phyloP scores from a whole-genome alignment of 2,329 filamentous ascomycete species.

The Mycosphaerelloides madeirae region DNA sequence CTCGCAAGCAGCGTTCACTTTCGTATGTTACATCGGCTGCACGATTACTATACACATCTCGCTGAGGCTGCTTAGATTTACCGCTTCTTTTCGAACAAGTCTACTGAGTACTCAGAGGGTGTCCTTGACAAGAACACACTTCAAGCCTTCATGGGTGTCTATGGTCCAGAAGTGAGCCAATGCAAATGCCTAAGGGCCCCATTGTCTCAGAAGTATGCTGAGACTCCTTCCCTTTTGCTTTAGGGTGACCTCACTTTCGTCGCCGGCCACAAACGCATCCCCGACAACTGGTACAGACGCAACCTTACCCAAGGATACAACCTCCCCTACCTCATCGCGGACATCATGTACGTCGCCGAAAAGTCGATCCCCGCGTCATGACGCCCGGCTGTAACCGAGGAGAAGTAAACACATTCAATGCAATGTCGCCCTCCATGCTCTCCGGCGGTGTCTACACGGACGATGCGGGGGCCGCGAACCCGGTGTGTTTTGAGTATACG shows the following conservation, averaged over 20 bases:
- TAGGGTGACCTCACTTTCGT: neutral
- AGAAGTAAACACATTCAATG: conserved; percentile 25
- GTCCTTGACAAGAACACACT: conserved; percentile 29
- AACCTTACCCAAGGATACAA: conserved; percentile 25
- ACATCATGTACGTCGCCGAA: conserved; percentile 10
- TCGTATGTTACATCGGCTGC: neutral
- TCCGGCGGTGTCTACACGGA: conserved; percentile 1
- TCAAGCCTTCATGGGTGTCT: conserved; percentile 34
- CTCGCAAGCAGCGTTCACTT: conserved; percentile 4
- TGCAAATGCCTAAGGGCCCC: conserved; percentile 22
- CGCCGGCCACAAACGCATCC: neutral
- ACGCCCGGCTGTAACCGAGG: conserved; percentile 31
- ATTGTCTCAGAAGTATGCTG: conserved; percentile 37
- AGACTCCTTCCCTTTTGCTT: neutral
- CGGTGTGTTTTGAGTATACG: neutral
- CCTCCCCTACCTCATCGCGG: conserved; percentile 19
- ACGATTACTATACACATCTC: neutral
- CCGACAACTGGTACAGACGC: conserved; percentile 20
- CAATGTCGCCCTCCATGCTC: conserved; percentile 19
- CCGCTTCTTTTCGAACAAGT: conserved; percentile 33
- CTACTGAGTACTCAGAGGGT: conserved; percentile 31
- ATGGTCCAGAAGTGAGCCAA: conserved; percentile 20
- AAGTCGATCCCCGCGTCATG: conserved; percentile 18
- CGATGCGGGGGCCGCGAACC: neutral
- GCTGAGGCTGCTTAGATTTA: conserved; percentile 16